Evolutionary conservation across 73 alveolate genomes (phyloP), one percentile per base, ranked within the genome.

Genomic region (Tetrahymena malaccensis): DNA sequence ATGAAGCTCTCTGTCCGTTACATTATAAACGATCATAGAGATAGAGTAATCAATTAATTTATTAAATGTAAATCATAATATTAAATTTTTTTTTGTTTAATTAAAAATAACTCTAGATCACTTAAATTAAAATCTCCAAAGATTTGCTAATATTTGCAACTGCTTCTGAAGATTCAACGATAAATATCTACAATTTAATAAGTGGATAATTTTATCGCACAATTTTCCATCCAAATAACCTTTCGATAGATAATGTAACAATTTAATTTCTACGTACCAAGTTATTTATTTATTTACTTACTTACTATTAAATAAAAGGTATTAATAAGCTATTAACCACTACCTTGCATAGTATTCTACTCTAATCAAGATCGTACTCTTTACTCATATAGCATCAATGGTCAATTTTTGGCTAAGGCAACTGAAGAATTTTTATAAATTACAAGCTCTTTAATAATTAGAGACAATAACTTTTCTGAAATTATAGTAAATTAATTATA

Each of bases 321-420:
- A 19, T 95, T 96, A 8, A 37, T 97, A 70, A 44, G 98, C 85
- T 83, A 89, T 56, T 43, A 97, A 40, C 98, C 99, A 17, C 96
- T 98, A 17, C 95, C 98, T 35, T 97, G 97, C 22, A 94, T 98
- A 34, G 89, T 97, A 34, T 96, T 97, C 95, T 97, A 56, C 94
- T 97, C 99, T 55, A 70, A 95, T 34, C 93, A 85, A 35, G 98
- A 98, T 94, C 94, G 96, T 56, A 25, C 84, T 21, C 83, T 98
- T 85, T 97, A 95, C 94, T 56, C 98, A 15, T 98, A 70, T 94
- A 85, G 98, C 34, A 93, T 98, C 11, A 98, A 98, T 94, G 99
- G 98, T 43, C 96, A 94, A 22, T 94, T 96, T 40, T 94, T 97
- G 22, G 98, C 94, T 37, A 95, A 94, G 70, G 93, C 58, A 93